phyloP scores from a whole-genome alignment of 192 early-diverging fungal species.

The Gaertneriomyces semiglobifer region DNA sequence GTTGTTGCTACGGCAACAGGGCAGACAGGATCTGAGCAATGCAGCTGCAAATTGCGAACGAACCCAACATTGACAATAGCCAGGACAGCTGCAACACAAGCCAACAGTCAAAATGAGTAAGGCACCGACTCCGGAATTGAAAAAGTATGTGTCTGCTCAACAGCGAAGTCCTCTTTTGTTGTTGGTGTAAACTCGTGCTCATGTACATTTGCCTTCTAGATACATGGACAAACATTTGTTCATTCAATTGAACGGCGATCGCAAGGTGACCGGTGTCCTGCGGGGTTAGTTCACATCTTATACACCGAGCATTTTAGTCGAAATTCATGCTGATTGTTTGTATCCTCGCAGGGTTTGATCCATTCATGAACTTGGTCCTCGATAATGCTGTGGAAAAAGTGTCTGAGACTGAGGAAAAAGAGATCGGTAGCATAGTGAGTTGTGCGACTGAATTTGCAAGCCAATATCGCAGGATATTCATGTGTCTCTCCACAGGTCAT shows the following conservation, averaged over 20 bases:
- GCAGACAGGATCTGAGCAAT: background rate
- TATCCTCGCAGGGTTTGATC: constrained; percentile 72
- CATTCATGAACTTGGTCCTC: constrained; percentile 98
- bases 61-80: too few species aligned
- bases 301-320: background rate
- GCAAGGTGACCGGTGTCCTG: constrained; percentile 90
- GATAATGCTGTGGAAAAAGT: constrained; percentile 87
- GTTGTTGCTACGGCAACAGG: constrained; percentile 4
- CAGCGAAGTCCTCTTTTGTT: background rate
- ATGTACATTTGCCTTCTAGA: constrained; percentile 21
- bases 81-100: too few species aligned
- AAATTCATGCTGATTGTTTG: constrained; percentile 3
- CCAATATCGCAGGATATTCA: background rate
- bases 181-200: background rate
- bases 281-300: constrained; percentile 52
- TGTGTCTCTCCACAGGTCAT: constrained; percentile 38
- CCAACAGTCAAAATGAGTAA: constrained; percentile 48
- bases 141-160: constrained; percentile 35
- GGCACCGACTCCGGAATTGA: constrained; percentile 63
- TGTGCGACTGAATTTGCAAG: background rate
- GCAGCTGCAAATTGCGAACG: too few species aligned
- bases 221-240: constrained; percentile 93
- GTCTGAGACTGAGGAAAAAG: constrained; percentile 58
- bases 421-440: constrained; percentile 84
- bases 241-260: constrained; percentile 86